These are phyloP conservation scores for Pichiaceae sp. DNA, from an alignment of 1,139 yeast genomes.

Conservation along the genomic window DNA sequence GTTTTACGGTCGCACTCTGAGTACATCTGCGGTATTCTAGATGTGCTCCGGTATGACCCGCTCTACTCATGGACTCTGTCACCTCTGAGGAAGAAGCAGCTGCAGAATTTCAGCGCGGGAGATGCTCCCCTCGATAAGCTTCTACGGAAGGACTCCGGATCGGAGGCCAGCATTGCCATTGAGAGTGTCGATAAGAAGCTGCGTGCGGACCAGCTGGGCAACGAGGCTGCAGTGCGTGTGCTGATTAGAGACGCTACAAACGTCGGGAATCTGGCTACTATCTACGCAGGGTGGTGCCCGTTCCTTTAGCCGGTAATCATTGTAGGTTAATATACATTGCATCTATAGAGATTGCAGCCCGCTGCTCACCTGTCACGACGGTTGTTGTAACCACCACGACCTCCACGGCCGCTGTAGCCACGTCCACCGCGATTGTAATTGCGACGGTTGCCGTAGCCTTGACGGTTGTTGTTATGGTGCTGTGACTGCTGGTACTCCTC, in stretches of 20 bases:
- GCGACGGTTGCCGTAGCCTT: constrained; percentile 9
- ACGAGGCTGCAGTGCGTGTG: constrained; percentile 79
- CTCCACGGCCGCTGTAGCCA: constrained; percentile 7
- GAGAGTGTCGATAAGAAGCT: constrained; percentile 66
- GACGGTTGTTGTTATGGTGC: constrained; percentile 16
- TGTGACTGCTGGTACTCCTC: constrained; percentile 15
- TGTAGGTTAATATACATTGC: background rate
- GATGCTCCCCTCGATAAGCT: constrained; percentile 39
- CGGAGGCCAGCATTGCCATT: constrained; percentile 78
- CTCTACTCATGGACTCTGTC: constrained; percentile 84
- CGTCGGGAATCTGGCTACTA: constrained; percentile 56
- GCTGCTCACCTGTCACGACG: background rate
- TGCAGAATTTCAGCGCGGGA: constrained; percentile 58
- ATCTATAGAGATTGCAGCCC: background rate
- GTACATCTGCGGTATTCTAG: constrained; percentile 72
- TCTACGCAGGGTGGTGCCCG: constrained; percentile 81
- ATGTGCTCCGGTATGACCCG: constrained; percentile 88
- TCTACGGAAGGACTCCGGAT: constrained; percentile 35
- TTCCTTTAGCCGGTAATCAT: constrained; percentile 27
- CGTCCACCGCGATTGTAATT: constrained; percentile 18
- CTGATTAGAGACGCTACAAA: constrained; percentile 71
- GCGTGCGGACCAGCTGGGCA: constrained; percentile 56
- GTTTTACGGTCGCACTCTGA: constrained; percentile 60
- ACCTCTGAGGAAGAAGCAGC: constrained; percentile 50
- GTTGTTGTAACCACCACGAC: constrained; percentile 6